These are phyloP conservation scores for Hypoxylon perforatum DNA, from an alignment of 495 filamentous ascomycete genomes.

Conservation along the genomic window DNA sequence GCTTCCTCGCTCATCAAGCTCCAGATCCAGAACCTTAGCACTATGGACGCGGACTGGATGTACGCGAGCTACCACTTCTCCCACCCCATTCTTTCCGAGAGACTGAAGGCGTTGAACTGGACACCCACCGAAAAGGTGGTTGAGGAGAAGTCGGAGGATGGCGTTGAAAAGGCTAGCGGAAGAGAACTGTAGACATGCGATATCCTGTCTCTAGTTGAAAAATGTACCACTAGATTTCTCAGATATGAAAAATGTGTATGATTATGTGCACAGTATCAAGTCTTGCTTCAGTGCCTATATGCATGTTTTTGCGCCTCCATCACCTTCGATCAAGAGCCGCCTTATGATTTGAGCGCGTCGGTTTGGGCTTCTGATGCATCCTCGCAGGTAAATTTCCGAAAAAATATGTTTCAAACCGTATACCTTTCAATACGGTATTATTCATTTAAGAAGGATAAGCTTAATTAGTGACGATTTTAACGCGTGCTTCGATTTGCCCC, in stretches of 20 bases:
- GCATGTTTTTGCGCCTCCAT: conserved; percentile 9
- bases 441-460: conserved; percentile 10
- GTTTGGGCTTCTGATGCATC: too few relatives aligned
- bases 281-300: conserved; percentile 13
- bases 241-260: conserved; percentile 9
- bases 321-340: too few relatives aligned
- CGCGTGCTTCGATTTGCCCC: conserved; percentile 19
- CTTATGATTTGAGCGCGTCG: too few relatives aligned
- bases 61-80: conserved; percentile 99
- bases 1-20: conserved; percentile 92
- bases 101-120: conserved; percentile 91
- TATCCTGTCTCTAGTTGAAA: neutral
- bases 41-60: conserved; percentile 98
- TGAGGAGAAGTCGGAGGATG: conserved; percentile 44
- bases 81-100: conserved; percentile 94
- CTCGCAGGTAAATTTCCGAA: neutral
- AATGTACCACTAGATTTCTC: conserved; percentile 8
- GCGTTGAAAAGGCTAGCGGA: conserved; percentile 48
- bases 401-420: conserved; percentile 1
- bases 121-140: conserved; percentile 58
- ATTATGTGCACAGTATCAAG: conserved; percentile 2
- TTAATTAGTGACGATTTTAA: conserved; percentile 29
- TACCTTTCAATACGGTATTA: neutral
- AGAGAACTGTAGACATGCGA: conserved; percentile 42
- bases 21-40: conserved; percentile 96